Evolutionary conservation across 352 stramenopile species (phyloP).

Genomic region (Phytophthora ramorum): DNA sequence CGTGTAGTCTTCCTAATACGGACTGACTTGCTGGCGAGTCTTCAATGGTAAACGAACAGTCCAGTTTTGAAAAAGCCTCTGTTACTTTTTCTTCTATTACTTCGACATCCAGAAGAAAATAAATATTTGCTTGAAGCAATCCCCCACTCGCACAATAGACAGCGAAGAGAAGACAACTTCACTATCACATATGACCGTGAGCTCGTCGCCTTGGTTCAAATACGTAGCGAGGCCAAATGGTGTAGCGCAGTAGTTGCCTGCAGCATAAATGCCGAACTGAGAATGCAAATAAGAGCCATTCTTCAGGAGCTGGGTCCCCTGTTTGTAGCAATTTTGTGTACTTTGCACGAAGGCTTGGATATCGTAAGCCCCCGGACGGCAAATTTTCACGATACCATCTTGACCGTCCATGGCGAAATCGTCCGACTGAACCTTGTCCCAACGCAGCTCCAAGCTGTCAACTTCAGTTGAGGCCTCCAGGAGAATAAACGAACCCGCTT

Average conservation of each 20-base stretch:
- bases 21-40: too few relatives aligned
- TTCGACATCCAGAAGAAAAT: background rate
- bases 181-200: background rate
- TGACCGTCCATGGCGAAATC: background rate
- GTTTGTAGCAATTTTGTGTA: background rate
- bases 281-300: background rate
- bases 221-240: background rate
- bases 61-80: background rate
- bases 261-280: background rate
- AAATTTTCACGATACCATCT: background rate
- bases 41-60: too few relatives aligned
- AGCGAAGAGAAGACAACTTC: background rate
- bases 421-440: background rate
- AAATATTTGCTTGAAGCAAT: too few relatives aligned
- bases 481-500: background rate
- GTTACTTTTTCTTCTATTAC: background rate
- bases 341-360: background rate
- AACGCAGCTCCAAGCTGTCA: background rate
- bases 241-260: background rate
- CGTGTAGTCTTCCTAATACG: too few relatives aligned
- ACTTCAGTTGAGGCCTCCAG: background rate
- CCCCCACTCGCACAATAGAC: background rate
- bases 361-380: background rate
- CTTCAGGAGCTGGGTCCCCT: background rate
- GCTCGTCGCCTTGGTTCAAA: background rate